Percentiles rank a stretch among this genome's conserved stretches.
Conservation (phyloP, 1,139 yeast genomes). For the Yamadazyma pseudoaaseri region DNA sequence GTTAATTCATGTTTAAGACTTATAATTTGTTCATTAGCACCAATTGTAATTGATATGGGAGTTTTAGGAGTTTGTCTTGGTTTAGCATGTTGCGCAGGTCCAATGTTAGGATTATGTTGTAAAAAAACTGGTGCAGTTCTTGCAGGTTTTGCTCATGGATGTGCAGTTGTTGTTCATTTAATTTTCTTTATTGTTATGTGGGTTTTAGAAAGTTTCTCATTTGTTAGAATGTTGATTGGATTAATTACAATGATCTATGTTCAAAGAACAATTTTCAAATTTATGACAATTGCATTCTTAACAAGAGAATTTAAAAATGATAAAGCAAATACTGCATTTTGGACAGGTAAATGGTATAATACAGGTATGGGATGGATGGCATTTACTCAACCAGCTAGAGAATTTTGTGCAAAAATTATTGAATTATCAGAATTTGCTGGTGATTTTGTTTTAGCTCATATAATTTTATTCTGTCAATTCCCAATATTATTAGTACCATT, state of each 20-base stretch:
- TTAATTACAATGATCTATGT: conserved; percentile 79
- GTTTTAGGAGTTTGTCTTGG: conserved; percentile 70
- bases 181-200: conserved; percentile 92
- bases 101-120: conserved; percentile 91
- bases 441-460: conserved; percentile 90
- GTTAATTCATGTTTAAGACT: conserved; percentile 86
- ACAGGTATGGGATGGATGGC: conserved; percentile 95
- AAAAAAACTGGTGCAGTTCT: conserved; percentile 96
- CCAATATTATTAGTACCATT: conserved; percentile 85
- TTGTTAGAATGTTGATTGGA: conserved; percentile 86
- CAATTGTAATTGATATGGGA: conserved; percentile 89
- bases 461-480: conserved; percentile 81
- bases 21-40: conserved; percentile 86
- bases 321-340: conserved; percentile 95
- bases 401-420: conserved; percentile 88
- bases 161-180: conserved; percentile 83
- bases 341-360: conserved; percentile 99
- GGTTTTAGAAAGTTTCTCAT: conserved; percentile 92
- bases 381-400: conserved; percentile 95
- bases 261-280: conserved; percentile 86
- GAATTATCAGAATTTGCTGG: conserved; percentile 97
- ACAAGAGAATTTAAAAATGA: conserved; percentile 98
- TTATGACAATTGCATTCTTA: conserved; percentile 73
- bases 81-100: conserved; percentile 96
- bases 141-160: conserved; percentile 97